phyloP scores from a whole-genome alignment of 495 filamentous ascomycete species.

The Hapsidospora chrysogenum region DNA sequence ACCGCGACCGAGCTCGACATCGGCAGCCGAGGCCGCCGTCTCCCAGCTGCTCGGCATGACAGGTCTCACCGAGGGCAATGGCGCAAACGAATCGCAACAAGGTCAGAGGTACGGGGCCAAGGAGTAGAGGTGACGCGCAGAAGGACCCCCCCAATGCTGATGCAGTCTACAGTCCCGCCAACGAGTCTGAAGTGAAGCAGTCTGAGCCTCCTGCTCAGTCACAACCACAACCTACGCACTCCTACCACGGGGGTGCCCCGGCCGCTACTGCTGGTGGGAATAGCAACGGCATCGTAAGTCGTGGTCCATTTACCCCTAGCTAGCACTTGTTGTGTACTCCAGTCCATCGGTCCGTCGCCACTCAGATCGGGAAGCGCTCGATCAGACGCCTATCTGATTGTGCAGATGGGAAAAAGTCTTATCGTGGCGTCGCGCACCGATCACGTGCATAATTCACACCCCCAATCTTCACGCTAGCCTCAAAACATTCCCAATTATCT shows the following conservation, averaged over 20 bases:
- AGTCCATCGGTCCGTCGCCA: no score
- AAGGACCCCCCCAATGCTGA: no score
- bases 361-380: no score
- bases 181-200: no score
- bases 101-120: constrained; percentile 39
- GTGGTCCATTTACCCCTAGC: no score
- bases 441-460: constrained; percentile 4
- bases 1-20: constrained; percentile 31
- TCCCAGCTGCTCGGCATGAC: constrained; percentile 42
- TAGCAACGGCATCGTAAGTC: constrained; percentile 49
- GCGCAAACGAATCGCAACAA: constrained; percentile 42
- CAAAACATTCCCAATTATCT: background rate
- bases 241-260: constrained; percentile 46
- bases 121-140: no score
- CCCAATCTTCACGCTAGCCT: constrained; percentile 1
- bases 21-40: constrained; percentile 21
- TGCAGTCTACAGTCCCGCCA: no score
- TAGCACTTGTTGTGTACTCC: no score
- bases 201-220: constrained; percentile 3
- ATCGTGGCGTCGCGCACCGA: no score
- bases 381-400: no score
- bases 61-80: constrained; percentile 44
- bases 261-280: constrained; percentile 51
- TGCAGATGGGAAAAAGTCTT: no score
- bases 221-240: constrained; percentile 3